Base-by-base conservation (phyloP, 2,329 filamentous ascomycete genomes). In the Trichoderma oligosporum region DNA sequence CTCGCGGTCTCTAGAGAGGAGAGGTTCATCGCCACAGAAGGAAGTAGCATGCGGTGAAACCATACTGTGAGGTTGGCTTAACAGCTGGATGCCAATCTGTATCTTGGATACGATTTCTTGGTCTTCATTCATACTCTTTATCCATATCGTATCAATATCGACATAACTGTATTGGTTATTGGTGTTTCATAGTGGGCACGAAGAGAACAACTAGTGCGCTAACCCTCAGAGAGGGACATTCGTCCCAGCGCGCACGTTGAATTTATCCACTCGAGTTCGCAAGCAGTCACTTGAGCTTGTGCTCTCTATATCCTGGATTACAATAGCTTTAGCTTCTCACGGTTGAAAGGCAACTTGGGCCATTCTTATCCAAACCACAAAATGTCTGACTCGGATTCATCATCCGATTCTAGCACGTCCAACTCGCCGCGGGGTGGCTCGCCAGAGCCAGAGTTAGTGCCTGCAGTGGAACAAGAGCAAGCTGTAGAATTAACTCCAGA, bases 371-470 rank as follows among this genome's bases (percentile, higher is more conserved):
- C 41, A 29, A 20, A 20, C 9, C 41, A 11, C 22, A 55, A 16
- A 24, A 58, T 58, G 56, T 58, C 56, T 2, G 56, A 58, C 20
- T 58, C 57, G 8, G 57, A 45, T 18, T 59, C 57, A 38, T 51
- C 57, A 20, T 55, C 57, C 3, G 36, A 33, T 27, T 58, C 56
- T n/a, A 51, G 35, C 31, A 42, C 33, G 3, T 46, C 56, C 38
- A 29, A 36, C 27, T 57, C 54, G 22, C 46, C 35, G 16, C 29
- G 56, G 14, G 56, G 18, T 18, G 56, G 33, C 2, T 53, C 56
- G 7, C 56, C 48, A 29, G 48, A 52, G 24, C 56, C 48, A 20
- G 48, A 31, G 5, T 27, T 22, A 5, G 48, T 12, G 27, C 41
- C 56, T 12, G 39, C 18, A 3, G 47, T 9, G 4, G 56, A 52